Base-by-base conservation (phyloP, 495 filamentous ascomycete genomes). In the Monascus purpureus region DNA sequence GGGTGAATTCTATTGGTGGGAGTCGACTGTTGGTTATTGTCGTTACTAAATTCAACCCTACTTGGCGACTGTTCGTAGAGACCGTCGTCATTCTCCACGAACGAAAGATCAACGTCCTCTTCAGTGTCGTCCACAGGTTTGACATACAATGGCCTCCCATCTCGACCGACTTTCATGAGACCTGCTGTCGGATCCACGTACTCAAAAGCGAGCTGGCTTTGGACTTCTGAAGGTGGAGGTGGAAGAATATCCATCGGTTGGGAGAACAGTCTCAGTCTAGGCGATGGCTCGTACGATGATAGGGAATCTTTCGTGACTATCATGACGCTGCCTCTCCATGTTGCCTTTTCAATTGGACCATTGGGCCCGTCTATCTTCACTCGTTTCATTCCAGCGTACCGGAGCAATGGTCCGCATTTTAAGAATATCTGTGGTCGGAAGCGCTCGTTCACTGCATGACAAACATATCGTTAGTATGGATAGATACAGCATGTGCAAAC, bases 301-400 rank as follows among this genome's bases (percentile, higher is more conserved):
- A 77, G 63, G 6, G 70, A 67, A 45, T 96, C 88, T 22, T 68
- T 65, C 0, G 90, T 95, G 19, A 96, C 84, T 36, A 96, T 90
- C 82, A 97, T 81, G 17, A 96, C 65, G 37, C 73, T 86, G 16
- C 90, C 90, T 54, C 85, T 72, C 90, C 90, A 97, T 15, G 84
- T 77, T 37, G 93, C 84, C 36, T 75, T 70, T 33, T 72, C 67
- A 23, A 58, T 38, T 27, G 54, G 41, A 1, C 55, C 53, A 39
- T 54, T 45, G 16, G 54, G 42, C 22, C 55, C 45, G 36, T 60
- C 50, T 18, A 56, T 47, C 1, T 39, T 52, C 12, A 54, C 47
- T 25, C 50, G 50, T 17, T 48, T 62, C 22, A 94, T 65, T n/a
- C 92, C 90, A 28, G 77, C 81, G 53, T 87, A 97, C 19, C 92